Evolutionary conservation across 2,329 filamentous ascomycete species (phyloP), one percentile per base, ranked within the genome.

Genomic region (Calonectria pauciramosa): DNA sequence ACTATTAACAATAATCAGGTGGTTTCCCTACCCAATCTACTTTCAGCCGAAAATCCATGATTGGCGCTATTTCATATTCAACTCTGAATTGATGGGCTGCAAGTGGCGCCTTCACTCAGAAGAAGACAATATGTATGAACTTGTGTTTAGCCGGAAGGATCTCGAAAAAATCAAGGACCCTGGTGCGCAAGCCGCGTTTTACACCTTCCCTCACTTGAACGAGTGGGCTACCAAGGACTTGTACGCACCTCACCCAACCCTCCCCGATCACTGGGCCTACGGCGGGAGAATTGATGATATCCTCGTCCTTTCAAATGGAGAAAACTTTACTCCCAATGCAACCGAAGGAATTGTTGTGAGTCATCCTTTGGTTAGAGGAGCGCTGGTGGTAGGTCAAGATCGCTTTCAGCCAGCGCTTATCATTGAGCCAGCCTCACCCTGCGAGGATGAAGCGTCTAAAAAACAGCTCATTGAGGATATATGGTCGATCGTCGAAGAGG

Each of bases 271-370:
- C 73, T 88, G 78, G 78, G 54, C 60, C 20, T 77, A 74, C 2
- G 49, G 71, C 3, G 76, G 77, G 2, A 72, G 79, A 16, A 16
- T 73, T 0, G 88, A 90, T 72, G 86, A 88, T 74, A 82, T 90
- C 56, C 86, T 90, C 20, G 88, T 90, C 18, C 86, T 90, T 44
- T 86, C 85, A 2, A 89, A 87, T 60, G 88, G 88, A 34, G 87
- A 89, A 81, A 90, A 90, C 79, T 77, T 90, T 9, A 90, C 90
- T 74, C 80, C 81, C 4, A 80, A 87, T 30, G 26, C 13, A 1
- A 60, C 32, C 28, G 38, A 60, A 32, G 41, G 54, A 4, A 38
- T 63, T 1, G 78, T 90, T 2, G 73, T 78, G 9, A 80, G 79
- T 14, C 87, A 89, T 56, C 84, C 86, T 0, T 75, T 81, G 1